A percentile compares a stretch with the other conserved stretches of the same genome.
Conservation (phyloP, 768 basidiomycete species). For the Dacryopinax spathularia region DNA sequence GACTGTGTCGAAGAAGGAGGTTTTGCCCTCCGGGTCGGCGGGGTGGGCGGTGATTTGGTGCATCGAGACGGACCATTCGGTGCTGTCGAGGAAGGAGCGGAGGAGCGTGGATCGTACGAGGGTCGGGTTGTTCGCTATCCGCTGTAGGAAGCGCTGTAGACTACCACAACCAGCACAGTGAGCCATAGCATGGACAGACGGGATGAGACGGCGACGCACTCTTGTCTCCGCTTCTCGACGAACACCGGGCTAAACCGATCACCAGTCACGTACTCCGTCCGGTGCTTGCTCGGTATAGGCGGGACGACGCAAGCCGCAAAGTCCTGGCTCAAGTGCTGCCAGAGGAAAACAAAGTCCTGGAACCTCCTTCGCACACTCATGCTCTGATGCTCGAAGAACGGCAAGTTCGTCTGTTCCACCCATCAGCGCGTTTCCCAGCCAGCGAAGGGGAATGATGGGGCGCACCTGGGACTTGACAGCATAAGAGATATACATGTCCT, state of each 20-base stretch:
- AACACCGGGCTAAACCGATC: slow-evolving; percentile 96
- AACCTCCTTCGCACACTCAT: slow-evolving; percentile 77
- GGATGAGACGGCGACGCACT: slow-evolving; percentile 38
- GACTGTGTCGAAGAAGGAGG: slow-evolving; percentile 81
- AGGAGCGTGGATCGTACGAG: slow-evolving; percentile 80
- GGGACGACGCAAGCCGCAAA: slow-evolving; percentile 98
- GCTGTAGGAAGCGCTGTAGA: slow-evolving; percentile 81
- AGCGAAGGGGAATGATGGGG: background rate
- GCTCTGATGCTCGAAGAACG: slow-evolving; percentile 62
- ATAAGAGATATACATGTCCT: slow-evolving; percentile 94
- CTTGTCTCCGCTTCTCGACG: slow-evolving; percentile 78
- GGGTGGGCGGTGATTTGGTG: slow-evolving; percentile 91
- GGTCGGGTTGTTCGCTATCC: slow-evolving; percentile 85
- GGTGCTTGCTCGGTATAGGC: slow-evolving; percentile 89
- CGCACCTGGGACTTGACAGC: slow-evolving; percentile 74
- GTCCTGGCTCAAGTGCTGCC: slow-evolving; percentile 73
- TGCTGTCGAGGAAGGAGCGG: slow-evolving; percentile 89
- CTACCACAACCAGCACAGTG: slow-evolving; percentile 29
- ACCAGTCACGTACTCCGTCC: slow-evolving; percentile 93
- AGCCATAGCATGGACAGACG: background rate
- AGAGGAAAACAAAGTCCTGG: slow-evolving; percentile 91
- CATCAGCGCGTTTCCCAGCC: background rate
- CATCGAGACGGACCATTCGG: slow-evolving; percentile 99
- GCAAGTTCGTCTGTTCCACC: slow-evolving; percentile 89
- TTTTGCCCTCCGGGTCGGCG: slow-evolving; percentile 62